These are phyloP conservation scores for Colletotrichum horii DNA, from an alignment of 2,329 filamentous ascomycete genomes.

Conservation along the genomic window DNA sequence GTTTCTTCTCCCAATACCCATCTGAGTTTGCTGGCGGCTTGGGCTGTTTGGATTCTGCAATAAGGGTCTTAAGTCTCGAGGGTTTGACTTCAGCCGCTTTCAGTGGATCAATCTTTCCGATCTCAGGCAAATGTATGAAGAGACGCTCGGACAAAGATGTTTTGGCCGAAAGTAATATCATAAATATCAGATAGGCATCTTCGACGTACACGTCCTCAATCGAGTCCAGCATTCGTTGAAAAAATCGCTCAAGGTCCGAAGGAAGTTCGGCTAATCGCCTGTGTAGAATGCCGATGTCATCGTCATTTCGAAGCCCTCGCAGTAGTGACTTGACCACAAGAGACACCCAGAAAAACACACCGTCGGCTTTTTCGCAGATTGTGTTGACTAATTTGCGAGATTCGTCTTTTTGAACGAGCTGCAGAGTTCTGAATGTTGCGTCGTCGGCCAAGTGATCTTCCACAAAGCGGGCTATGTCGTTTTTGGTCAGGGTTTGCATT, in stretches of 20 bases:
- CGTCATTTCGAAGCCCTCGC: constrained; percentile 15
- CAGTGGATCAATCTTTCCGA: too few relatives aligned
- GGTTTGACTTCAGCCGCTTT: too few relatives aligned
- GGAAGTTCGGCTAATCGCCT: constrained; percentile 11
- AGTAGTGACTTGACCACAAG: constrained; percentile 24
- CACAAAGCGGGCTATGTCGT: constrained; percentile 30
- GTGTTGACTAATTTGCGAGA: constrained; percentile 20
- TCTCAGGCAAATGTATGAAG: too few relatives aligned
- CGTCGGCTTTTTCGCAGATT: constrained; percentile 29
- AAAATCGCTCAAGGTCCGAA: constrained; percentile 19
- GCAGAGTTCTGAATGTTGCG: neutral
- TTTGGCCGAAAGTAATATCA: neutral
- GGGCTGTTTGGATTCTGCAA: too few relatives aligned
- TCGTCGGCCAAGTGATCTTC: neutral
- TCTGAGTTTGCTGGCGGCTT: too few relatives aligned
- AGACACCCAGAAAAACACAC: constrained; percentile 38
- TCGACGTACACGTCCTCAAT: constrained; percentile 1
- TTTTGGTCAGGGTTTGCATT: constrained; percentile 31
- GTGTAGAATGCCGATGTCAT: neutral
- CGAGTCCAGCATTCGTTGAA: constrained; percentile 14
- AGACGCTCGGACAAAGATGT: neutral
- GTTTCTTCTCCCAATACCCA: too few relatives aligned
- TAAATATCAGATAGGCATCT: neutral
- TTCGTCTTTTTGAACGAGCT: neutral
- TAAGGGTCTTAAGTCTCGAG: too few relatives aligned